A percentile compares a stretch with the other conserved stretches of the same genome.
Conservation (phyloP, 768 basidiomycete genomes). For the Mycena olivaceomarginata region DNA sequence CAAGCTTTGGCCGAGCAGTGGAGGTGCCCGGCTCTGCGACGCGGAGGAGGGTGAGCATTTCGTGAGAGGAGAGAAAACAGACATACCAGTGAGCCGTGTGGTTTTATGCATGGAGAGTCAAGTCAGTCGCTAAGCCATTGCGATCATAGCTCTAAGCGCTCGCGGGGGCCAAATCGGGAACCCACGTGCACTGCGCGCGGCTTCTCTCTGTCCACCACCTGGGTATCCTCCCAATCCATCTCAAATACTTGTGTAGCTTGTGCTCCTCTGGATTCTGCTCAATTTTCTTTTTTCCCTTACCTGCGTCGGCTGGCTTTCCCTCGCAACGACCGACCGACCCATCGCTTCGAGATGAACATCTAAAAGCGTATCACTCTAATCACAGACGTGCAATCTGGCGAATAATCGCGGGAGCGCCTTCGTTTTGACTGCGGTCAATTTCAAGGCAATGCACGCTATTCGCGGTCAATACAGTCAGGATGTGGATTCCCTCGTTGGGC, state of each 20-base stretch:
- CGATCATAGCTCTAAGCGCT: not conserved
- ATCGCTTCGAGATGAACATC: too few relatives aligned
- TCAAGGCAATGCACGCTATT: not conserved
- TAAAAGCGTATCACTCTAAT: too few relatives aligned
- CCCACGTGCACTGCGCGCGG: not conserved
- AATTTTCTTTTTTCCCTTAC: not conserved
- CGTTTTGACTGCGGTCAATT: too few relatives aligned
- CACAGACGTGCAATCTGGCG: too few relatives aligned
- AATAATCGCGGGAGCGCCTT: too few relatives aligned
- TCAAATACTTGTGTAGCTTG: too few relatives aligned
- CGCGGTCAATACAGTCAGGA: not conserved
- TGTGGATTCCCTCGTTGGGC: not conserved
- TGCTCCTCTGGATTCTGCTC: not conserved
- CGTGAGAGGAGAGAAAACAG: not conserved
- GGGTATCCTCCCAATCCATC: not conserved
- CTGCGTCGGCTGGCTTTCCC: not conserved
- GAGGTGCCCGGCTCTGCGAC: constrained; percentile 47
- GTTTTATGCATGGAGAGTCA: not conserved
- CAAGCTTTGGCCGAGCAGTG: constrained; percentile 42
- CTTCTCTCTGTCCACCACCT: not conserved
- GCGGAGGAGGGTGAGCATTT: constrained; percentile 59
- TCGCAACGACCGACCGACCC: not conserved
- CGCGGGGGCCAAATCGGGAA: not conserved
- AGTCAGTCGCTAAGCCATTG: not conserved
- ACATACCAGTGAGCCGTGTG: not conserved